Percentiles rank a stretch among this genome's conserved stretches.
Conservation (phyloP, 495 filamentous ascomycete species). For the Daldinia childiae region DNA sequence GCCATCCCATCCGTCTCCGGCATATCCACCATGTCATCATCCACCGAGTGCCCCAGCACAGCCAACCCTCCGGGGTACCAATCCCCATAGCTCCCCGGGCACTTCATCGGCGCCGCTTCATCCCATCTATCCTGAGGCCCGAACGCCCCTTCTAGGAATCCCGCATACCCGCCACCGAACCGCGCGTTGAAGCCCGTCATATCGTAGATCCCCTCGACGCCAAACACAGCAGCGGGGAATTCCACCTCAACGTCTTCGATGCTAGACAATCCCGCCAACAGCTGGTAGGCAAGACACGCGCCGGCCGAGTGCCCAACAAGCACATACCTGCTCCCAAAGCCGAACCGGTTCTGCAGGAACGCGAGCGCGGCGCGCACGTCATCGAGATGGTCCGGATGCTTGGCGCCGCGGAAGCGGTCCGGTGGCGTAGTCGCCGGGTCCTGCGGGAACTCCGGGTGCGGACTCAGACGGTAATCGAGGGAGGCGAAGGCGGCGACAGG, state of each 20-base stretch:
- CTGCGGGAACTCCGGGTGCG: conserved; percentile 70
- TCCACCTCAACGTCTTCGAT: not conserved
- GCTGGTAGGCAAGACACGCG: conserved; percentile 76
- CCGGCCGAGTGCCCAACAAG: conserved; percentile 83
- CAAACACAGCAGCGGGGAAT: conserved; percentile 38
- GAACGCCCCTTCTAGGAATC: conserved; percentile 39
- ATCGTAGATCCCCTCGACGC: conserved; percentile 48
- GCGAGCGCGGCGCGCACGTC: conserved; percentile 72
- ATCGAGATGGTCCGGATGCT: conserved; percentile 77
- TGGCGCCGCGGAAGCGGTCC: conserved; percentile 56
- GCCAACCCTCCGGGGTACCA: conserved; percentile 56
- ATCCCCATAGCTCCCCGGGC: conserved; percentile 48
- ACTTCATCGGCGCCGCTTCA: conserved; percentile 38
- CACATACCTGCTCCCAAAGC: conserved; percentile 63
- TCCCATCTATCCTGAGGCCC: conserved; percentile 44
- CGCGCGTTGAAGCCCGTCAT: conserved; percentile 41
- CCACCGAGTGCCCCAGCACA: conserved; percentile 66
- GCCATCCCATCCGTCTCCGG: conserved; percentile 62
- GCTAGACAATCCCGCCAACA: conserved; percentile 16
- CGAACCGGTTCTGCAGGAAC: conserved; percentile 67
- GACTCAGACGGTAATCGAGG: conserved; percentile 82
- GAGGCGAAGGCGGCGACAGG: conserved; percentile 72
- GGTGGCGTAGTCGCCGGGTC: conserved; percentile 47
- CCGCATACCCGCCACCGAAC: conserved; percentile 34
- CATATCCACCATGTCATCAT: conserved; percentile 68